Base-by-base conservation (phyloP, 1,284 basidiomycete species). In the Sanghuangporus weigelae region DNA sequence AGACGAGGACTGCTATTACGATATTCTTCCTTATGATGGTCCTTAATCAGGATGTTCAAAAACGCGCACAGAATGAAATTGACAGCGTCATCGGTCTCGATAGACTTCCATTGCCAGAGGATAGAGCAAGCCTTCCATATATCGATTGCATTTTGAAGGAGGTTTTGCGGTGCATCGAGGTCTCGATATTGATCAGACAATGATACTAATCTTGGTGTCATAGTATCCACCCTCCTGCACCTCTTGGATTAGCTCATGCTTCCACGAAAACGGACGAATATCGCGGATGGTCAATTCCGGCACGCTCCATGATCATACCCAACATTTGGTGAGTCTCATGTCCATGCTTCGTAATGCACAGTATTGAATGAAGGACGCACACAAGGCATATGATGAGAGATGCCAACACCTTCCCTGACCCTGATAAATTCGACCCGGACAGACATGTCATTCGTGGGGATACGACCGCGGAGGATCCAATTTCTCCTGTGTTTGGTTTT, bases 111-210 rank as follows among this genome's bases (percentile, higher is more conserved):
- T 63, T 59, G 1, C 67, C 73, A 14, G 66, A 64, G 5, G 74
- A 75, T 49, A 38, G 66, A 7, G 56, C 62, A 2, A 23, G 59
- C 3, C 63, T 74, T 5, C 71, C 73, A 1, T 74, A 72, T 59
- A 66, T 73, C 16, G 60, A 66, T 21, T 73, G 73, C 0, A 63
- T 72, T 6, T 60, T 73, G 23, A 69, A 72, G 53, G 75, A 76
- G 62, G 60, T 68, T 0, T 60, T 72, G 19, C 67, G 74, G 50
- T 75, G 40, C 53, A 40, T 23, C 50, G 6, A 51, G 36, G 26
- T 26, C 26, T 42, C 14, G 11, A 35, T 11, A 7, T n/a, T 14
- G 44, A 1, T 46, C 44, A 46, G 16, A 7, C 8, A 11, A 14
- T 16, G 8, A 16, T 11, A 46, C 44, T 46, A n/a, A 46, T 2